These are phyloP conservation scores for Myrmaecium sp. DNA, from an alignment of 2,329 filamentous ascomycete species.

Conservation along the genomic window DNA sequence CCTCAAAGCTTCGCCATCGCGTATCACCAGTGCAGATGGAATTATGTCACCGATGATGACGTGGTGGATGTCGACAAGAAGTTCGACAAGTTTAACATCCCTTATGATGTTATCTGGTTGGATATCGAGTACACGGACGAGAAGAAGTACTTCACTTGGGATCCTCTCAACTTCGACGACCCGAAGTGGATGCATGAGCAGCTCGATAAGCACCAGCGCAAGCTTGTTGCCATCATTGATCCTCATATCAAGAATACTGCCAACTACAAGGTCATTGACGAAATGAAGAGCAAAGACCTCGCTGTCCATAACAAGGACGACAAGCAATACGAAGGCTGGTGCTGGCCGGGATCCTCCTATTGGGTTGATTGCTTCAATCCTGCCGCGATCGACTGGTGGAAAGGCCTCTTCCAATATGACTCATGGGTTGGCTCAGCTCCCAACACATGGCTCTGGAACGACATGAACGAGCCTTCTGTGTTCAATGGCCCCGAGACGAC, in stretches of 20 bases:
- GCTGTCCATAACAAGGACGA: slow-evolving; percentile 82
- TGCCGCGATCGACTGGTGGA: slow-evolving; percentile 85
- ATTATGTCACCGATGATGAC: slow-evolving; percentile 93
- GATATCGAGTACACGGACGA: slow-evolving; percentile 96
- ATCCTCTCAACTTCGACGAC: slow-evolving; percentile 71
- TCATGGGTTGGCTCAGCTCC: slow-evolving; percentile 69
- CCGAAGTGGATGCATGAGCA: slow-evolving; percentile 79
- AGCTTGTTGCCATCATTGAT: slow-evolving; percentile 88
- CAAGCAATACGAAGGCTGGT: slow-evolving; percentile 87
- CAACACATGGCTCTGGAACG: slow-evolving; percentile 95
- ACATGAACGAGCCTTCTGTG: slow-evolving; percentile 98
- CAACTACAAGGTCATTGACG: slow-evolving; percentile 58
- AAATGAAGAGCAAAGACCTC: slow-evolving; percentile 69
- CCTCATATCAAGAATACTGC: slow-evolving; percentile 92
- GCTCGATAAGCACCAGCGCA: slow-evolving; percentile 67
- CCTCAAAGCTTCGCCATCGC: slow-evolving; percentile 84
- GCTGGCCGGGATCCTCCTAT: slow-evolving; percentile 92
- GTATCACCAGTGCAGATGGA: slow-evolving; percentile 98
- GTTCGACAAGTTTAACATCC: slow-evolving; percentile 88
- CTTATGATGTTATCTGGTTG: slow-evolving; percentile 97
- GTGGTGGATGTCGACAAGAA: slow-evolving; percentile 92
- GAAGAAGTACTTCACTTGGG: slow-evolving; percentile 98
- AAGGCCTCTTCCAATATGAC: slow-evolving; percentile 69
- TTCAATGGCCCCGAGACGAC: slow-evolving; percentile 98
- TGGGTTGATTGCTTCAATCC: slow-evolving; percentile 96